Conservation (phyloP, 2,329 filamentous ascomycete genomes). For the Stromatinia cepivora region DNA sequence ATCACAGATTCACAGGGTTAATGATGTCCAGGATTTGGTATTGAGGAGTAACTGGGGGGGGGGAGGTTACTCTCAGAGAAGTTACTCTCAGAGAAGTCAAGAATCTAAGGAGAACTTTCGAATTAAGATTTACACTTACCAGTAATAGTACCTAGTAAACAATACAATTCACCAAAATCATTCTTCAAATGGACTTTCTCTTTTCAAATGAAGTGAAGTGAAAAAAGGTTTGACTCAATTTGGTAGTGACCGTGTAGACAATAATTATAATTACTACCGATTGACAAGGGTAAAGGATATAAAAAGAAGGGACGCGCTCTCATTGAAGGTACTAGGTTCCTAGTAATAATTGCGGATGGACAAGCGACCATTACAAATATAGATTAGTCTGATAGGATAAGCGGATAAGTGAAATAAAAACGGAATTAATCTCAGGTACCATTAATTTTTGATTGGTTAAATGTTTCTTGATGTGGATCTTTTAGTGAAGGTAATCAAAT, state of each 20-base stretch:
- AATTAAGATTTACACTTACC: constrained; percentile 12
- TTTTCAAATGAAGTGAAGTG: no score
- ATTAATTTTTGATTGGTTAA: neutral
- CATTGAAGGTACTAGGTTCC: neutral
- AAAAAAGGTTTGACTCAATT: constrained; percentile 1
- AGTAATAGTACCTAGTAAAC: constrained; percentile 1
- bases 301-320: neutral
- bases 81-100: neutral
- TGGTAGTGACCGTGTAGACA: neutral
- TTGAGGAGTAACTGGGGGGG: constrained; percentile 10
- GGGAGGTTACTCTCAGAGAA: neutral
- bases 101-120: neutral
- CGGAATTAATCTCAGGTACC: neutral
- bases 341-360: neutral
- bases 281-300: neutral
- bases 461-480: neutral
- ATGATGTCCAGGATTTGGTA: constrained; percentile 8
- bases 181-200: neutral
- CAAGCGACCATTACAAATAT: neutral
- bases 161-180: neutral
- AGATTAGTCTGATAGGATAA: neutral
- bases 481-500: neutral
- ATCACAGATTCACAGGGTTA: neutral
- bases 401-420: neutral
- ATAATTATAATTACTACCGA: neutral